Evolutionary conservation across 345 rosid species (phyloP).

Genomic region (Boechera divaricarpa): DNA sequence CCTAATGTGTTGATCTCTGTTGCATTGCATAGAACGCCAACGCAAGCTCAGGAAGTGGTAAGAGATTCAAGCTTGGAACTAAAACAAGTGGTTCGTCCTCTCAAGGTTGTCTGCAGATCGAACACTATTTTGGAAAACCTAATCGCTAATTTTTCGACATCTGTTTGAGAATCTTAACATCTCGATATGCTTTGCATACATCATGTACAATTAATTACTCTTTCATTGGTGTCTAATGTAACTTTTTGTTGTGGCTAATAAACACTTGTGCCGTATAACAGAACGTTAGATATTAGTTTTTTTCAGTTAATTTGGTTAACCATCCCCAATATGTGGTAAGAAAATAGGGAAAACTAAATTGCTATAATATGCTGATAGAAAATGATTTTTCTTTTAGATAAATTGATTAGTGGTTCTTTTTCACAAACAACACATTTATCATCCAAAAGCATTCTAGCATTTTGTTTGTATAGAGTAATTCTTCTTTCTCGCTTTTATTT

Average conservation of each 20-base stretch:
- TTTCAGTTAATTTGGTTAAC: too few relatives aligned
- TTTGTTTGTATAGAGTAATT: too few relatives aligned
- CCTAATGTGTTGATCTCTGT: constrained; percentile 12
- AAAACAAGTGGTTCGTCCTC: constrained; percentile 59
- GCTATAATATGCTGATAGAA: too few relatives aligned
- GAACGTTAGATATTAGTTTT: too few relatives aligned
- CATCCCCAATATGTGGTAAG: too few relatives aligned
- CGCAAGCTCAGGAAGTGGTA: constrained; percentile 51
- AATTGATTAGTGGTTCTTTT: too few relatives aligned
- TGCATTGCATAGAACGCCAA: constrained; percentile 55
- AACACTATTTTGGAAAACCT: constrained; percentile 81
- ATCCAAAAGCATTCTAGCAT: too few relatives aligned
- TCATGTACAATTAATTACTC: background rate
- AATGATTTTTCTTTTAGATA: too few relatives aligned
- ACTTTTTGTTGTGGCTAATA: background rate
- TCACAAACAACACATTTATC: too few relatives aligned
- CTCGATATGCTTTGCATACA: background rate
- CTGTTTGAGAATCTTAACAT: background rate
- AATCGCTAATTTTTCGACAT: constrained; percentile 34
- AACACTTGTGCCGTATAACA: background rate
- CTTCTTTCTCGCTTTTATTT: too few relatives aligned
- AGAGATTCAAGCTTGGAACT: constrained; percentile 63
- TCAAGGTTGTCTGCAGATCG: constrained; percentile 77
- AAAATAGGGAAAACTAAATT: too few relatives aligned
- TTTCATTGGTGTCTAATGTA: background rate